A percentile compares a stretch with the other conserved stretches of the same genome.
Conservation (phyloP, 331 rosid species). For the Cydonia oblonga region DNA sequence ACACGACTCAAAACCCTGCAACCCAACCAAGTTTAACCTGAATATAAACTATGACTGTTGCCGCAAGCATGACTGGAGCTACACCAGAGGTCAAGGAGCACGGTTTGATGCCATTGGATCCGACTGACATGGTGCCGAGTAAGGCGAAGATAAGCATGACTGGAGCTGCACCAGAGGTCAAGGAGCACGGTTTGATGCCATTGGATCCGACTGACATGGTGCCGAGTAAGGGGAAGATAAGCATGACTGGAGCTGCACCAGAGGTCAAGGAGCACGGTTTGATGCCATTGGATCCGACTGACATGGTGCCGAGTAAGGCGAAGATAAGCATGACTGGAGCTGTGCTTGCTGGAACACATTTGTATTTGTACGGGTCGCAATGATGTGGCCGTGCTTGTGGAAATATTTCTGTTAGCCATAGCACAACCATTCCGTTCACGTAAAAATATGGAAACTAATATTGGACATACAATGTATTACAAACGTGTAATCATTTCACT, state of each 20-base stretch:
- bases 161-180: slow-evolving; percentile 53
- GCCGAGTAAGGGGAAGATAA: slow-evolving; percentile 36
- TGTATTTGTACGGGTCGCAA: slow-evolving; percentile 16
- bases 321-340: slow-evolving; percentile 38
- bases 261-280: slow-evolving; percentile 68
- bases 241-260: slow-evolving; percentile 52
- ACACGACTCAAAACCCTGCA: slow-evolving; percentile 59
- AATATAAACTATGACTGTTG: slow-evolving; percentile 45
- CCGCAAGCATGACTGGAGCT: slow-evolving; percentile 34
- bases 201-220: slow-evolving; percentile 67
- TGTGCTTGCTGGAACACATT: slow-evolving; percentile 28
- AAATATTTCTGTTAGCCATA: slow-evolving; percentile 56
- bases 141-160: slow-evolving; percentile 37
- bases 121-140: slow-evolving; percentile 51
- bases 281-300: slow-evolving; percentile 69
- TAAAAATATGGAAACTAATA: too few relatives aligned
- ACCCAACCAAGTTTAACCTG: slow-evolving; percentile 52
- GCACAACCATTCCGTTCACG: slow-evolving; percentile 36
- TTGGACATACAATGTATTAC: too few relatives aligned
- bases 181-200: slow-evolving; percentile 64
- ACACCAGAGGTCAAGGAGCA: slow-evolving; percentile 66
- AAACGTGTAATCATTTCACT: too few relatives aligned
- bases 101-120: slow-evolving; percentile 70
- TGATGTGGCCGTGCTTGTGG: slow-evolving; percentile 54
- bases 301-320: slow-evolving; percentile 44